Percentiles rank a stretch among this genome's conserved stretches.
phyloP scores from a whole-genome alignment of 202 grass and related monocot species.

The Musa balbisiana region DNA sequence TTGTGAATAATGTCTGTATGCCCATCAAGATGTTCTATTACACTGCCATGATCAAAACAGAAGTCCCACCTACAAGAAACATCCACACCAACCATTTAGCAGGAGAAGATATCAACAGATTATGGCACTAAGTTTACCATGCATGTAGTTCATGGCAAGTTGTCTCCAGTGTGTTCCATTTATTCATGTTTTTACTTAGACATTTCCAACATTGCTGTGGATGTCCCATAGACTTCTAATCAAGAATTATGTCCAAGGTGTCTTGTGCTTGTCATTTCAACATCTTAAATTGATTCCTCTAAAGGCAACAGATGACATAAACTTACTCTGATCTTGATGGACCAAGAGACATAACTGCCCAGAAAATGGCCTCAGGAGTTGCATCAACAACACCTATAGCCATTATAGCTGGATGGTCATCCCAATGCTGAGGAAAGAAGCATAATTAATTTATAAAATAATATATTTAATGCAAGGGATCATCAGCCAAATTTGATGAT shows the following conservation, averaged over 20 bases:
- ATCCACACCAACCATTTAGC: background rate
- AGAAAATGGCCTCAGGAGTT: constrained; percentile 73
- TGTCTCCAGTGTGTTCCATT: background rate
- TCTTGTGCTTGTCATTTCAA: too few relatives aligned
- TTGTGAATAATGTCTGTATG: constrained; percentile 97
- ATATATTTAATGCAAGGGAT: background rate
- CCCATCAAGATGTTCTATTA: constrained; percentile 78
- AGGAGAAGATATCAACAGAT: background rate
- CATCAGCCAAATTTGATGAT: constrained; percentile 12
- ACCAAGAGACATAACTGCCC: constrained; percentile 82
- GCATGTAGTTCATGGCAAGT: background rate
- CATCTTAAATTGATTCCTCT: background rate
- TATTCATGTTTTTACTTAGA: background rate
- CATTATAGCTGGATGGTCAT: constrained; percentile 96
- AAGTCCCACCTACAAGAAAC: constrained; percentile 80
- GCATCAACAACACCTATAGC: constrained; percentile 89
- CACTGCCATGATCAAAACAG: constrained; percentile 67
- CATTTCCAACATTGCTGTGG: background rate
- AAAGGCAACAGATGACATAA: background rate
- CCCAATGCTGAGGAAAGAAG: constrained; percentile 59
- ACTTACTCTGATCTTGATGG: constrained; percentile 94
- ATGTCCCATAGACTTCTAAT: background rate
- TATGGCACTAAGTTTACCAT: background rate
- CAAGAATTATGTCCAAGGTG: background rate
- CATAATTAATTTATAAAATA: constrained; percentile 22